Conservation (phyloP, 2,329 filamentous ascomycete genomes). For the Neopestalotiopsis rosae region DNA sequence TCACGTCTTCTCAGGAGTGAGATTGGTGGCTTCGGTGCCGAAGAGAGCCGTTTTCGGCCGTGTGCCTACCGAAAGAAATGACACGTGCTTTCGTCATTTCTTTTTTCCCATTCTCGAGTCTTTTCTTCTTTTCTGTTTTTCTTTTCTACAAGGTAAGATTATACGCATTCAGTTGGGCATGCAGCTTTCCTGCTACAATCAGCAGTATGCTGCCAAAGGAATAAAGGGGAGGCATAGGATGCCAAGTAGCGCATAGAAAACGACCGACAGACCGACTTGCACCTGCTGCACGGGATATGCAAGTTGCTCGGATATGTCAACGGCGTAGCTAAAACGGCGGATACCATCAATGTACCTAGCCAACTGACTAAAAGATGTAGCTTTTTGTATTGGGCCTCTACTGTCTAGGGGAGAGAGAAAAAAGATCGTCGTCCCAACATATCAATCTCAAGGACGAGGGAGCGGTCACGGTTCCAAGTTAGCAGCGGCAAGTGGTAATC, state of each 20-base stretch:
- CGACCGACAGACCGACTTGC: constrained; percentile 2
- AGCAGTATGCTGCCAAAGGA: background rate
- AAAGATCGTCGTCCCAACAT: background rate
- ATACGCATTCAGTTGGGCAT: background rate
- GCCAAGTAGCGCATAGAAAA: background rate
- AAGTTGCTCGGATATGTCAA: background rate
- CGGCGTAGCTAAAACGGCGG: background rate
- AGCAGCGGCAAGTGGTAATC: too few species aligned
- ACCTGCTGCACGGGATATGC: background rate
- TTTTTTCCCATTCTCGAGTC: background rate
- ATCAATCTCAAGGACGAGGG: too few species aligned
- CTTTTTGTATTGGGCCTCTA: background rate
- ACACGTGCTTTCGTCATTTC: background rate
- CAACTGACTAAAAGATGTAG: background rate
- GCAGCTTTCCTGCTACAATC: background rate
- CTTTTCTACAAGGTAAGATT: background rate
- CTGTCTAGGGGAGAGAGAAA: background rate
- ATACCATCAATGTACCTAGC: background rate
- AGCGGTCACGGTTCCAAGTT: too few species aligned
- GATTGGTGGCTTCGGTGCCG: background rate
- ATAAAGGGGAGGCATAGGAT: background rate
- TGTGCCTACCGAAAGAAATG: background rate
- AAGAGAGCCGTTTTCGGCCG: background rate
- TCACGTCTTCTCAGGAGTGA: background rate
- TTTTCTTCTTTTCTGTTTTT: background rate